Percentiles rank a stretch among this genome's conserved stretches.
These are phyloP conservation scores for Iodosphaeria phyllophila DNA, from an alignment of 2,329 filamentous ascomycete genomes.

Conservation along the genomic window DNA sequence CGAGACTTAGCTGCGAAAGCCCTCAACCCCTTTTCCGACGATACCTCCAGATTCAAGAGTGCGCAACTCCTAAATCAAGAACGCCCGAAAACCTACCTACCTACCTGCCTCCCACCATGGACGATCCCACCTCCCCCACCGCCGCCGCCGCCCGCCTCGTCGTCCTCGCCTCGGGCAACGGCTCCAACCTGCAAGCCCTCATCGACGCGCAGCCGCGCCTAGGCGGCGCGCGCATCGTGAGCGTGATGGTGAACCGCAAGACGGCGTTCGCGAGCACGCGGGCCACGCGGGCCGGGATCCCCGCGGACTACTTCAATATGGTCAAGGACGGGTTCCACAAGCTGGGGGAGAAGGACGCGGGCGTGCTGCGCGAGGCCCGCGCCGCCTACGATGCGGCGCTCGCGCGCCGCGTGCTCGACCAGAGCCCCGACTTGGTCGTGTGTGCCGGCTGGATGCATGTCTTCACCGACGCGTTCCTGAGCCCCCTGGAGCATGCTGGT, in stretches of 20 bases:
- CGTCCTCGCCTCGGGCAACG: slow-evolving; percentile 47
- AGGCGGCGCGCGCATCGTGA: slow-evolving; percentile 22
- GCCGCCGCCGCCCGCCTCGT: slow-evolving; percentile 18
- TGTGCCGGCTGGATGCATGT: slow-evolving; percentile 84
- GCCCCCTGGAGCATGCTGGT: slow-evolving; percentile 40
- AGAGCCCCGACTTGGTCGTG: slow-evolving; percentile 55
- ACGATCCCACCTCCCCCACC: background rate
- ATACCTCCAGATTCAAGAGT: too few species aligned
- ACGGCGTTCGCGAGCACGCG: slow-evolving; percentile 24
- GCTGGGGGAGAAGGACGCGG: slow-evolving; percentile 40
- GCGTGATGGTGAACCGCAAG: slow-evolving; percentile 27
- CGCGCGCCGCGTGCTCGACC: slow-evolving; percentile 43
- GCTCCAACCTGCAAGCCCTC: slow-evolving; percentile 59
- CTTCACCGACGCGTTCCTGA: slow-evolving; percentile 49
- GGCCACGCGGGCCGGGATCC: slow-evolving; percentile 37
- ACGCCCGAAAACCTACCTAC: too few species aligned
- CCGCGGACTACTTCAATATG: slow-evolving; percentile 67
- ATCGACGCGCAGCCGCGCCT: slow-evolving; percentile 26
- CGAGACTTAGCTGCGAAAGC: too few species aligned
- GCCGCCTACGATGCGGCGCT: slow-evolving; percentile 58
- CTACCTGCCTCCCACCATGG: too few species aligned
- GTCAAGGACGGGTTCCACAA: slow-evolving; percentile 46
- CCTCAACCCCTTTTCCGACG: too few species aligned
- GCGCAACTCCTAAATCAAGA: too few species aligned
- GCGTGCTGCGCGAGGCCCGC: slow-evolving; percentile 35